Evolutionary conservation across 2,329 filamentous ascomycete genomes (phyloP), one percentile per base, ranked within the genome.

Genomic region (Ophiosphaerella herpotricha): DNA sequence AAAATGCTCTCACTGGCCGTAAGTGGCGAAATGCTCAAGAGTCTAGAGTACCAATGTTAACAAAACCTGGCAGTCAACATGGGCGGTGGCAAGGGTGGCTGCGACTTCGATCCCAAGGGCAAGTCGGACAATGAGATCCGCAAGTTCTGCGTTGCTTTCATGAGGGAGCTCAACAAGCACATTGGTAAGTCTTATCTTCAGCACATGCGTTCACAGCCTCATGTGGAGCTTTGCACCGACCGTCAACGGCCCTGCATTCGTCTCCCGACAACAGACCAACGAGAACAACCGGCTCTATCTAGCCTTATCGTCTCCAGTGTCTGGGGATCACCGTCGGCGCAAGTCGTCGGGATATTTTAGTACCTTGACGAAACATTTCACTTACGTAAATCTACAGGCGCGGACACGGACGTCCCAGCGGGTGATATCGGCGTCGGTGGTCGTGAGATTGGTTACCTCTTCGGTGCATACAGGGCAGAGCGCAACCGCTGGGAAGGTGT

Each of bases 91-190:
- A 97, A 97, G 82, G 94, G 94, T 79, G 94, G 94, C 70, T 88
- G 93, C 75, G 94, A 97, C 82, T 97, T 99, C 76, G 91, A 97
- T 79, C 94, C 94, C 76, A 99, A 97, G 85, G 92, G 91, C 81
- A 97, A 97, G 85, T 89, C 88, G 48, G 92, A 99, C 79, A 89
- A 86, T 75, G 94, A 97, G 84, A 97, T 97, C 80, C 90, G 94
- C 72, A 90, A 90, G 74, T 97, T 99, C 85, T 97, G 93, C 81
- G 86, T 89, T 61, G 80, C 91, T 52, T 99, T 97, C 83, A 97
- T 97, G 94, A 87, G 86, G 66, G 90, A 97, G 82, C 85, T 99
- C 57, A 89, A 84, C 81, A 91, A 90, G 80, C 92, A 97, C 84
- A 97, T 97, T 73, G 69, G 63, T 66, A 64, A 54, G 62, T 60